Percentiles rank a stretch among this genome's conserved stretches.
Conservation (phyloP, 345 rosid species). For the Corchorus olitorius region DNA sequence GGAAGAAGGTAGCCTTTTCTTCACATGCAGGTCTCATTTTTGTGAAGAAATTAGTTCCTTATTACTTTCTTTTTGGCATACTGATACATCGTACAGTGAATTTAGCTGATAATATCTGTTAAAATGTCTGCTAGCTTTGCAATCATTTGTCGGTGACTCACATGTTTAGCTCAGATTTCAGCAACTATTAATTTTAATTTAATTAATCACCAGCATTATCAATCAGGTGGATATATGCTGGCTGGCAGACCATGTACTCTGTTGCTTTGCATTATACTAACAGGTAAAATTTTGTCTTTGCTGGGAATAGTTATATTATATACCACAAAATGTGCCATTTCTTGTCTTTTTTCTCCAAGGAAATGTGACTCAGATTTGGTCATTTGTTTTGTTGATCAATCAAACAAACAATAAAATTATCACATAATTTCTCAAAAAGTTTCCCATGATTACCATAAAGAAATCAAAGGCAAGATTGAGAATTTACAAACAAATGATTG, state of each 20-base stretch:
- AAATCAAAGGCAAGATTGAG: not conserved
- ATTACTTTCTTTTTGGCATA: not conserved
- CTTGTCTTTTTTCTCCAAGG: not conserved
- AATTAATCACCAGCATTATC: not conserved
- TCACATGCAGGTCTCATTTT: not conserved
- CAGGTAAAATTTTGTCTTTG: not conserved
- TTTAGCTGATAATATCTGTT: not conserved
- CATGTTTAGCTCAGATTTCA: slow-evolving; percentile 2
- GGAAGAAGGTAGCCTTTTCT: not conserved
- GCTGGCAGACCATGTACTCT: not conserved
- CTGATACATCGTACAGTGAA: too few species aligned
- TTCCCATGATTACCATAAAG: not conserved
- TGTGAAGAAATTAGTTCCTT: not conserved
- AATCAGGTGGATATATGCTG: slow-evolving; percentile 5
- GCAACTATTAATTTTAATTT: not conserved
- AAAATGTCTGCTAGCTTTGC: not conserved
- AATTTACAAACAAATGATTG: not conserved
- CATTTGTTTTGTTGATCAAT: not conserved
- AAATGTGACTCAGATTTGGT: slow-evolving; percentile 1
- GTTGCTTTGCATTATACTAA: not conserved
- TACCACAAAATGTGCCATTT: not conserved
- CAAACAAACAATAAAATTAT: not conserved
- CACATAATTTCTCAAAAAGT: not conserved
- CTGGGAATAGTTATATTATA: not conserved
- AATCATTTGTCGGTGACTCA: slow-evolving; percentile 16